phyloP scores from a whole-genome alignment of 495 filamentous ascomycete species.

The Thozetella sp. region DNA sequence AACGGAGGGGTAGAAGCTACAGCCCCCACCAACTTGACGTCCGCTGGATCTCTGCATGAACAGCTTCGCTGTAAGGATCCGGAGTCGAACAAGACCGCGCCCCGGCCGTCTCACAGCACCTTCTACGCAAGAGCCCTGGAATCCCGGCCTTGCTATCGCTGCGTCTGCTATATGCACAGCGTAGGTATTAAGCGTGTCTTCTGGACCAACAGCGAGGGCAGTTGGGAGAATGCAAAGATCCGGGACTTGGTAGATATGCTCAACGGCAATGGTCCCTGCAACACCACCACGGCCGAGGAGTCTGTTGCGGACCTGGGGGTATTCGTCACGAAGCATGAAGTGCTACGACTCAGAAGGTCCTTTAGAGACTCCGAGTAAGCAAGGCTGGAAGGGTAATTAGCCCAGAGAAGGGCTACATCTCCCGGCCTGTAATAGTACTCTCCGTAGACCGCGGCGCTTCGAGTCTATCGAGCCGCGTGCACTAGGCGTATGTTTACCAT shows the following conservation, averaged over 20 bases:
- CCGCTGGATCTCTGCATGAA: slow-evolving; percentile 44
- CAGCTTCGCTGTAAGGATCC: slow-evolving; percentile 28
- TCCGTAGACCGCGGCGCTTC: no score
- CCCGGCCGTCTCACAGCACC: background rate
- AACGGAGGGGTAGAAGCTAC: background rate
- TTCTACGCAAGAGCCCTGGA: slow-evolving; percentile 18
- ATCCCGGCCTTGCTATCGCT: slow-evolving; percentile 53
- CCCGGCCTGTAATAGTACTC: no score
- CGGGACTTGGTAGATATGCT: slow-evolving; percentile 47
- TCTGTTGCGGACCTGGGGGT: slow-evolving; percentile 22
- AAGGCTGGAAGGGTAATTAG: no score
- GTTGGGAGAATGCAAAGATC: slow-evolving; percentile 53
- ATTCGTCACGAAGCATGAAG: slow-evolving; percentile 56
- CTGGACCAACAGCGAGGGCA: slow-evolving; percentile 47
- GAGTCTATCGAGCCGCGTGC: no score
- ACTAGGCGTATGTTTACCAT: no score
- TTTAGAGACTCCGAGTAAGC: no score
- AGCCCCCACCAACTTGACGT: background rate
- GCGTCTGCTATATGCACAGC: slow-evolving; percentile 48
- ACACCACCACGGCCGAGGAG: no score
- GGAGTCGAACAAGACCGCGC: slow-evolving; percentile 1
- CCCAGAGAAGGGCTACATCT: no score
- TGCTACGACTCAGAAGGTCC: slow-evolving; percentile 40
- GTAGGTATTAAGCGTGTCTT: slow-evolving; percentile 57
- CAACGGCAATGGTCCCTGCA: slow-evolving; percentile 14